Evolutionary conservation across 73 alveolate genomes (phyloP).

Genomic region (Paramecium sonneborni): DNA sequence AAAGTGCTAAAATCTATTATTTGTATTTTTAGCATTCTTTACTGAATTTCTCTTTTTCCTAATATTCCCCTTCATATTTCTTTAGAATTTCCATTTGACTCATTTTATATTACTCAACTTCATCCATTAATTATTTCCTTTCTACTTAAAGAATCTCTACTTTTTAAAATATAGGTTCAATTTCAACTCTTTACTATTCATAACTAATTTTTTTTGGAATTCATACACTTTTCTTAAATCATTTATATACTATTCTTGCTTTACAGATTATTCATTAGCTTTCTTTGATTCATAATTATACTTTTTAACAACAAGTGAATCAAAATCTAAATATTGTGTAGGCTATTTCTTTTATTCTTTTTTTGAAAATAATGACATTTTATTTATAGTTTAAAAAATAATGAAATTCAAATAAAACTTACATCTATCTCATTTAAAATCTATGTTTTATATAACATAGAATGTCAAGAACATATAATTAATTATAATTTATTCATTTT

Average conservation of each 20-base stretch:
- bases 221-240: slow-evolving; percentile 12
- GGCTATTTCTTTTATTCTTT: background rate
- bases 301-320: background rate
- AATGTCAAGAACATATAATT: too few relatives aligned
- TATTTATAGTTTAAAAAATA: background rate
- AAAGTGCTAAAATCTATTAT: background rate
- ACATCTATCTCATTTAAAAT: too few relatives aligned
- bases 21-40: background rate
- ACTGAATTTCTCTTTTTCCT: background rate
- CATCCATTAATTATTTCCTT: slow-evolving; percentile 25
- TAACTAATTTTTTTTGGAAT: background rate
- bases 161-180: background rate
- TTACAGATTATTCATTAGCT: background rate
- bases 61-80: background rate
- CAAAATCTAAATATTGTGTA: background rate
- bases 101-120: background rate
- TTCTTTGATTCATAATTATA: background rate
- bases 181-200: background rate
- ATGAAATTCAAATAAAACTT: background rate
- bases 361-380: background rate
- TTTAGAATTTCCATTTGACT: slow-evolving; percentile 11
- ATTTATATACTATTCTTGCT: background rate
- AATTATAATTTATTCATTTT: too few relatives aligned
- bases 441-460: too few relatives aligned
- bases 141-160: background rate